Conservation (phyloP, 371 early-diverging fungal species). For the Umbelopsis sp. region DNA sequence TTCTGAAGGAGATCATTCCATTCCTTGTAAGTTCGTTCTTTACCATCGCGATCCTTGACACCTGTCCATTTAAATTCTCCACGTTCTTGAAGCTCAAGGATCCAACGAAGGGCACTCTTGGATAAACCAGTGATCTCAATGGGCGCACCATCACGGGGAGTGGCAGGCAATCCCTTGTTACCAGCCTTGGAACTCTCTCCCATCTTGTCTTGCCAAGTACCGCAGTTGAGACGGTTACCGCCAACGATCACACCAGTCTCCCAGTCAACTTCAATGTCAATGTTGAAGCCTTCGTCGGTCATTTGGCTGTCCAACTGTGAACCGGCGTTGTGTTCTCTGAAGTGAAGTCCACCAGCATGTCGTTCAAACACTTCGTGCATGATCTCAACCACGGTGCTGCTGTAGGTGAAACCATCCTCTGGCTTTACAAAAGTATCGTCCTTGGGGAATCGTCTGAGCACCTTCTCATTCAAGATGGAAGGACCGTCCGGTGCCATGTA, state of each 20-base stretch:
- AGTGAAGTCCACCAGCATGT: conserved; percentile 92
- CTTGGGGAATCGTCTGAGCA: conserved; percentile 85
- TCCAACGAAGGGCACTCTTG: conserved; percentile 86
- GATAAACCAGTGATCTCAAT: conserved; percentile 91
- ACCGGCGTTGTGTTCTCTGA: conserved; percentile 96
- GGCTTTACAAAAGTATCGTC: conserved; percentile 72
- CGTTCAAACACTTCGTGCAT: conserved; percentile 91
- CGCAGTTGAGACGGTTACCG: conserved; percentile 94
- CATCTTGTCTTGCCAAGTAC: conserved; percentile 99
- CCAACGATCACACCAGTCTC: conserved; percentile 84
- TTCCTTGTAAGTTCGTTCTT: conserved; percentile 57
- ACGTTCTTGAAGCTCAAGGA: conserved; percentile 53
- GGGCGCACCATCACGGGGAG: conserved; percentile 92
- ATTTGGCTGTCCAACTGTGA: conserved; percentile 87
- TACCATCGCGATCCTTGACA: conserved; percentile 40
- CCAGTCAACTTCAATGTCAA: conserved; percentile 74
- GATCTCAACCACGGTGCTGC: conserved; percentile 77
- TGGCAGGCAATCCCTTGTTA: conserved; percentile 89
- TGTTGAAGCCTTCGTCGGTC: conserved; percentile 87
- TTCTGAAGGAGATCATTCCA: conserved; percentile 83
- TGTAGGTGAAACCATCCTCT: conserved; percentile 67
- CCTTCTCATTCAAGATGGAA: conserved; percentile 68
- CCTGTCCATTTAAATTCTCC: conserved; percentile 51
- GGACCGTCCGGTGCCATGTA: conserved; percentile 74
- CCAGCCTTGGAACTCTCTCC: conserved; percentile 93